A percentile compares a stretch with the other conserved stretches of the same genome.
Evolutionary conservation across 257 asterid species (phyloP).

Genomic region (Scutellaria minor): DNA sequence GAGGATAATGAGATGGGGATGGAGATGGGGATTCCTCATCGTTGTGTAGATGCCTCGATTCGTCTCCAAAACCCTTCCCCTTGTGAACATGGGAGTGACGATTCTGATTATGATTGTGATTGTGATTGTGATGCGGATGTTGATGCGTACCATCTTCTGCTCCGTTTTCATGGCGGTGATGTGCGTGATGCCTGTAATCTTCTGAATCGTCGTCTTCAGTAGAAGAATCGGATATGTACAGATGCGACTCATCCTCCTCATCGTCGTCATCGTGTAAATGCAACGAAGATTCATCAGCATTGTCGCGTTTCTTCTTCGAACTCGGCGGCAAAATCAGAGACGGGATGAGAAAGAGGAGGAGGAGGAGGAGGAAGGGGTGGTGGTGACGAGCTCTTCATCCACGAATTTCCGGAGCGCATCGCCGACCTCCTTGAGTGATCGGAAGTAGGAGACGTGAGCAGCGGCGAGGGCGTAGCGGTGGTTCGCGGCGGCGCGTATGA

Average conservation of each 20-base stretch:
- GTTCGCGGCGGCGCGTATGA: conserved; percentile 82
- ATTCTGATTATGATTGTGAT: conserved; percentile 25
- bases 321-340: conserved; percentile 67
- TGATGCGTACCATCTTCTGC: conserved; percentile 18
- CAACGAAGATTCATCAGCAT: conserved; percentile 42
- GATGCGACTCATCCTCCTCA: conserved; percentile 55
- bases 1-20: conserved; percentile 38
- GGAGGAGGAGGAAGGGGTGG: conserved; percentile 56
- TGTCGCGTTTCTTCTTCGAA: conserved; percentile 41
- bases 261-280: conserved; percentile 51
- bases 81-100: conserved; percentile 35
- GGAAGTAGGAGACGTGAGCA: conserved; percentile 85
- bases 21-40: conserved; percentile 35
- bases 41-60: conserved; percentile 25
- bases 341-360: conserved; percentile 73
- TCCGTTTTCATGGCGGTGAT: conserved; percentile 16
- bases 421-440: conserved; percentile 84
- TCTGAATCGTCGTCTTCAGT: conserved; percentile 51
- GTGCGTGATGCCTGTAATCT: conserved; percentile 35
- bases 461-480: conserved; percentile 93
- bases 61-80: conserved; percentile 37
- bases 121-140: conserved; percentile 25
- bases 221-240: conserved; percentile 62
- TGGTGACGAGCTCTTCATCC: conserved; percentile 74
- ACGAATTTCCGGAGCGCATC: conserved; percentile 86